Conservation (phyloP, 371 early-diverging fungal genomes). For the Dichotomocladium elegans region DNA sequence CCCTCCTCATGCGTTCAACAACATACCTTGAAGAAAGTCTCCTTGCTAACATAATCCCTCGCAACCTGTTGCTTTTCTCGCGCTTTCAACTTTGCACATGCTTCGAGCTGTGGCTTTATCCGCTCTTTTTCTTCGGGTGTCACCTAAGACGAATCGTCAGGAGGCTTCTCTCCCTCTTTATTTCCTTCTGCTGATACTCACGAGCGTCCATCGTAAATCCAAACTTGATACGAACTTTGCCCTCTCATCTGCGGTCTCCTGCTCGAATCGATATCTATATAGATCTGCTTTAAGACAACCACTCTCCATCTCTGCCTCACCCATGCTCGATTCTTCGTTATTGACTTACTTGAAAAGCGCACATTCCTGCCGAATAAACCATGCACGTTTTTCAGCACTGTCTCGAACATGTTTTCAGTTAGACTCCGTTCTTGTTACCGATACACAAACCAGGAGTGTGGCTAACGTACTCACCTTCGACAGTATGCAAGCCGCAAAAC, state of each 20-base stretch:
- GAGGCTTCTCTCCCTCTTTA: background rate
- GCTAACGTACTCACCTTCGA: slow-evolving; percentile 66
- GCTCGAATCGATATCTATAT: slow-evolving; percentile 54
- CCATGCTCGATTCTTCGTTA: no score
- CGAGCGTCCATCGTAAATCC: slow-evolving; percentile 56
- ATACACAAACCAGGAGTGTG: background rate
- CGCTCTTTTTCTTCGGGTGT: slow-evolving; percentile 12
- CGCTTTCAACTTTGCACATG: slow-evolving; percentile 12
- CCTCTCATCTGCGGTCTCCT: slow-evolving; percentile 53
- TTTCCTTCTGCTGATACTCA: slow-evolving; percentile 11
- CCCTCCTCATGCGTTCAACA: background rate
- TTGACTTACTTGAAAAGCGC: slow-evolving; percentile 70
- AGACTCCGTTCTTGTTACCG: background rate
- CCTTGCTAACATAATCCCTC: slow-evolving; percentile 21
- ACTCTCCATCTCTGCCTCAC: no score
- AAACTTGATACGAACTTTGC: slow-evolving; percentile 49
- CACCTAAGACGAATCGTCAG: slow-evolving; percentile 4
- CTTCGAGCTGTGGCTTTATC: slow-evolving; percentile 27
- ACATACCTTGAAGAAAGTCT: slow-evolving; percentile 53
- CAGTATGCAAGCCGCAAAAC: slow-evolving; percentile 92
- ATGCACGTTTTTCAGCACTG: slow-evolving; percentile 80
- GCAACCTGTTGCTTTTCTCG: slow-evolving; percentile 3
- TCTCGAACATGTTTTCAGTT: background rate
- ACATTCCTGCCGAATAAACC: slow-evolving; percentile 89
- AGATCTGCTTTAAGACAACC: background rate